These are phyloP conservation scores for Delitschia confertaspora DNA, from an alignment of 495 filamentous ascomycete genomes.

Conservation along the genomic window DNA sequence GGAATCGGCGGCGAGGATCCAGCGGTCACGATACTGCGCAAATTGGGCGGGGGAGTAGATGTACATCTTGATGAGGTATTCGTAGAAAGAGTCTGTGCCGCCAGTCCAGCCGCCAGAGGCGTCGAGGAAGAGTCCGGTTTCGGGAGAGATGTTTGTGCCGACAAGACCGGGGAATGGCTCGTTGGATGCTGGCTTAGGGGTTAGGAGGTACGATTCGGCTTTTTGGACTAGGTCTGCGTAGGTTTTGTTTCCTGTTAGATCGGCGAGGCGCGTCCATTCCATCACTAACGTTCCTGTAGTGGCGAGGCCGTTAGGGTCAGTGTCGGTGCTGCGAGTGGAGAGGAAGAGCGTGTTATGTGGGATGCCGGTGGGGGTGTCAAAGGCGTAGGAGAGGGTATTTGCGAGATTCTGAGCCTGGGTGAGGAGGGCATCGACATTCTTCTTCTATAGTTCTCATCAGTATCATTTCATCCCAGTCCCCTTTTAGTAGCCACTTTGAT, in stretches of 20 bases:
- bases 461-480: conserved; percentile 7
- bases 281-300: conserved; percentile 45
- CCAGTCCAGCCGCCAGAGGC: conserved; percentile 68
- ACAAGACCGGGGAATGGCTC: conserved; percentile 75
- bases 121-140: conserved; percentile 58
- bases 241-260: conserved; percentile 57
- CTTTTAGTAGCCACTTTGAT: too few species aligned
- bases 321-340: conserved; percentile 30
- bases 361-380: conserved; percentile 65
- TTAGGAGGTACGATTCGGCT: conserved; percentile 63
- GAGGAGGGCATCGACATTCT: conserved; percentile 49
- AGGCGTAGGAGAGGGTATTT: conserved; percentile 65
- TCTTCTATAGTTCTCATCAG: conserved; percentile 28
- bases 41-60: conserved; percentile 67
- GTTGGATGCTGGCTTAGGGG: conserved; percentile 49
- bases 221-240: conserved; percentile 61
- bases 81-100: conserved; percentile 76
- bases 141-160: conserved; percentile 57
- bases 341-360: conserved; percentile 67
- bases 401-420: conserved; percentile 61
- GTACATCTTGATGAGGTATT: conserved; percentile 93
- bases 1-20: conserved; percentile 70
- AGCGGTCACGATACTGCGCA: conserved; percentile 37
- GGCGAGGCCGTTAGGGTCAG: conserved; percentile 29
- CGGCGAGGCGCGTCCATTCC: conserved; percentile 78